Evolutionary conservation across 805 yeast species (phyloP), one percentile per base, ranked within the genome.

Genomic region (Monosporozyma solicola): DNA sequence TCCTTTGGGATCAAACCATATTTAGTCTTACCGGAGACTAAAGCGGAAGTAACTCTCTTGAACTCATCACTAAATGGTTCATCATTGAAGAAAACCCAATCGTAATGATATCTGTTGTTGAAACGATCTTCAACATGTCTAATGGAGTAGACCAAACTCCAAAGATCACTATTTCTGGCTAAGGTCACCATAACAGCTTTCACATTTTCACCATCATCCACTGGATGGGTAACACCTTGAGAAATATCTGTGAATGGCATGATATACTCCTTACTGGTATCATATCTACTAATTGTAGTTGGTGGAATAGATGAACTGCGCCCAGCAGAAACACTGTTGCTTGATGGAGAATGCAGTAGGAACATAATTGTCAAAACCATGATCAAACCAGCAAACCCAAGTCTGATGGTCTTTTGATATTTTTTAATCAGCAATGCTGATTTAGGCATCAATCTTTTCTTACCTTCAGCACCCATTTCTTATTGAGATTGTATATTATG

Each of bases 61-160:
- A 87, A 87, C 56, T 78, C 79, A 3, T 73, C 75, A 45, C 75
- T 64, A 65, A 87, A 87, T 2, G 78, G 80, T 55, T 73, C 78
- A 62, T 87, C 90, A 65, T 87, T 87, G 48, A 87, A 67, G 60
- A 87, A 87, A 2, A 85, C 83, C 88, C 90, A 87, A 66, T 87
- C 94, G 62, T 87, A 86, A 58, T 81, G 77, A 63, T 67, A 83
- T 51, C 74, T 71, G 44, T 62, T 37, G 67, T 87, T 87, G 72
- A 85, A 86, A 41, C 91, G 69, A 57, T 78, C 82, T 62, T 86
- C 87, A 47, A 83, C 79, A 53, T 76, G 75, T 57, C 80, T 77
- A 50, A 87, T 79, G 3, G 92, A 77, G 45, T 76, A 75, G 5
- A 83, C 65, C 63, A 87, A 72, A 13, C 69, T 70, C 62, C 75